These are phyloP conservation scores for Cardamine occulta DNA, from an alignment of 345 rosid species.

Conservation along the genomic window DNA sequence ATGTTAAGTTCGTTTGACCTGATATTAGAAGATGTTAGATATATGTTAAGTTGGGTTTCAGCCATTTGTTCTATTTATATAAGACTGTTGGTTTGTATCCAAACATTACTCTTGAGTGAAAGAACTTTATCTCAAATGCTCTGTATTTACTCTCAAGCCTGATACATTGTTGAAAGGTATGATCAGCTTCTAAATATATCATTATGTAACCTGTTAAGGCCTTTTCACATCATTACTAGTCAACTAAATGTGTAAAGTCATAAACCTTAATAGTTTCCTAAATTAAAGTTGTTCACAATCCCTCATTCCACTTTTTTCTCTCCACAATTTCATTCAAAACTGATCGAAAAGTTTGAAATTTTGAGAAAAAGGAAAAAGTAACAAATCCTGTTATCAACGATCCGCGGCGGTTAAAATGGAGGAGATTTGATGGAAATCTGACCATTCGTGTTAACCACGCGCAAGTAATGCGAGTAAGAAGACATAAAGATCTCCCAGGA, in stretches of 20 bases:
- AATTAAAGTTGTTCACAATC: background rate
- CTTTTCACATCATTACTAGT: background rate
- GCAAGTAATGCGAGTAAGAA: background rate
- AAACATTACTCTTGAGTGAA: background rate
- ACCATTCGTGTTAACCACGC: slow-evolving; percentile 26
- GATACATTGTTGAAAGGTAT: background rate
- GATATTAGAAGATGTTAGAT: background rate
- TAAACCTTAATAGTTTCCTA: background rate
- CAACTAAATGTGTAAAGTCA: background rate
- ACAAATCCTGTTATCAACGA: slow-evolving; percentile 1
- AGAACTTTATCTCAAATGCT: background rate
- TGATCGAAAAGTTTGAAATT: background rate
- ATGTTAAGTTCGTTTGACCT: background rate
- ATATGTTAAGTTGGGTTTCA: background rate
- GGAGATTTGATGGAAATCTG: background rate
- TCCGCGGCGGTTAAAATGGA: slow-evolving; percentile 8
- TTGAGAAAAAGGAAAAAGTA: no score
- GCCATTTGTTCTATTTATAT: no score
- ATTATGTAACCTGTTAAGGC: no score
- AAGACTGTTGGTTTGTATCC: background rate
- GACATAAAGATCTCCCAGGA: background rate
- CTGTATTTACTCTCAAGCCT: background rate
- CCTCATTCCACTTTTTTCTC: background rate
- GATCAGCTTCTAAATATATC: background rate
- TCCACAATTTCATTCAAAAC: background rate